A percentile compares a stretch with the other conserved stretches of the same genome.
phyloP scores from a whole-genome alignment of 2,329 filamentous ascomycete species.

The Laburnicola sp. region DNA sequence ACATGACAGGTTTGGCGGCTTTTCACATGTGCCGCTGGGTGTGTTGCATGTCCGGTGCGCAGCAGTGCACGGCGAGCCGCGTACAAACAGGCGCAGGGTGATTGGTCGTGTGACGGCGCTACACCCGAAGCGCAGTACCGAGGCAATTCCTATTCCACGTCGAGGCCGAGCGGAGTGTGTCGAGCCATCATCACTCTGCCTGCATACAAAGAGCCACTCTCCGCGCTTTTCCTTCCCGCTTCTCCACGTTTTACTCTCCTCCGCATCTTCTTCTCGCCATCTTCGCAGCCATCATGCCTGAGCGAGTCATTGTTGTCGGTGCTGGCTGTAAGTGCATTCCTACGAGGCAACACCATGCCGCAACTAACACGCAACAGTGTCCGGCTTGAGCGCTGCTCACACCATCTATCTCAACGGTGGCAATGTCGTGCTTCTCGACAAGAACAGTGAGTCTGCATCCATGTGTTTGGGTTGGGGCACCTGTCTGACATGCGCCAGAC shows the following conservation, averaged over 20 bases:
- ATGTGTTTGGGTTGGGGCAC: background rate
- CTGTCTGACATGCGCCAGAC: slow-evolving; percentile 58
- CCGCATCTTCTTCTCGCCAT: slow-evolving; percentile 9
- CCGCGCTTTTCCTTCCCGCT: slow-evolving; percentile 28
- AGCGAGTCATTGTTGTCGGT: slow-evolving; percentile 94
- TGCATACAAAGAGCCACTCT: slow-evolving; percentile 36
- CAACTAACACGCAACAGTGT: slow-evolving; percentile 66
- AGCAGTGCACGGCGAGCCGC: slow-evolving; percentile 14
- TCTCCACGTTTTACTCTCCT: slow-evolving; percentile 16
- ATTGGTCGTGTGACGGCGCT: slow-evolving; percentile 25
- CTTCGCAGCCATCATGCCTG: slow-evolving; percentile 64
- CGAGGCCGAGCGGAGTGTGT: slow-evolving; percentile 23
- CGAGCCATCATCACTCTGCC: slow-evolving; percentile 18
- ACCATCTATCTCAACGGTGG: slow-evolving; percentile 96
- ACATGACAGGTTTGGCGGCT: slow-evolving; percentile 16
- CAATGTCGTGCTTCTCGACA: slow-evolving; percentile 95
- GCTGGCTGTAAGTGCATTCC: slow-evolving; percentile 78
- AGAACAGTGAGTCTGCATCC: slow-evolving; percentile 76
- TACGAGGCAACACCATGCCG: slow-evolving; percentile 19
- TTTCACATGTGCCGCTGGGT: slow-evolving; percentile 28
- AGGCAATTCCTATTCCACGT: slow-evolving; percentile 32
- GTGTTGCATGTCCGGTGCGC: slow-evolving; percentile 17
- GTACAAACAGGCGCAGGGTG: slow-evolving; percentile 30
- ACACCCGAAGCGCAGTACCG: slow-evolving; percentile 23
- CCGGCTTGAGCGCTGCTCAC: slow-evolving; percentile 95